Evolutionary conservation across 495 filamentous ascomycete genomes (phyloP).

Genomic region (Lasiosphaeris hirsuta): DNA sequence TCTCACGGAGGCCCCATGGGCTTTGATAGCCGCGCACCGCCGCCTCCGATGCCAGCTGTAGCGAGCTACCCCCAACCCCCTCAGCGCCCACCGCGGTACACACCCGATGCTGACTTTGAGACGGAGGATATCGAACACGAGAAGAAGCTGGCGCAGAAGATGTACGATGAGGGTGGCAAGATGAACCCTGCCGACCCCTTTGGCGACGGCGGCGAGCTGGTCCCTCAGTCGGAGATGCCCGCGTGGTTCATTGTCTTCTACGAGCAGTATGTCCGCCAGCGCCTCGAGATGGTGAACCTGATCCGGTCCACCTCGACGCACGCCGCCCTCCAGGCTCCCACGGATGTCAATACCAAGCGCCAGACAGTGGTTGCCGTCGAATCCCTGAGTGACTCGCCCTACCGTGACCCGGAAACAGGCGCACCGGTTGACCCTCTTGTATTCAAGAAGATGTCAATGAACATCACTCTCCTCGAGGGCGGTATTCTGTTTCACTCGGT

Average conservation of each 20-base stretch:
- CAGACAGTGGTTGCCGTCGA: constrained; percentile 18
- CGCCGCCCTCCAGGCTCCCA: not conserved
- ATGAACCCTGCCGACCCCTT: constrained; percentile 18
- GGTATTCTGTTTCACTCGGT: constrained; percentile 60
- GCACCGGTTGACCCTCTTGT: constrained; percentile 41
- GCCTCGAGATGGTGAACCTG: constrained; percentile 47
- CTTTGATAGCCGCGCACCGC: constrained; percentile 22
- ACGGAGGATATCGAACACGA: constrained; percentile 35
- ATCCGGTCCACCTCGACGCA: constrained; percentile 27
- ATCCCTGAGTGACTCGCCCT: constrained; percentile 25
- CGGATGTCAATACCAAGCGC: constrained; percentile 16
- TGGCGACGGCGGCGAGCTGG: constrained; percentile 27
- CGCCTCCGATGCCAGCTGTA: too few relatives aligned
- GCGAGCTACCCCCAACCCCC: constrained; percentile 2
- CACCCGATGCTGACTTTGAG: constrained; percentile 29
- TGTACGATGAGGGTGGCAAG: constrained; percentile 31
- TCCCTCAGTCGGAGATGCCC: constrained; percentile 46
- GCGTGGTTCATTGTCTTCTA: constrained; percentile 55
- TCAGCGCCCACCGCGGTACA: constrained; percentile 27
- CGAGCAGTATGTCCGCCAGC: constrained; percentile 52
- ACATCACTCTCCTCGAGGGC: constrained; percentile 54
- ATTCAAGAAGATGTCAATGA: constrained; percentile 47
- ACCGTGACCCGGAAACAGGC: constrained; percentile 41
- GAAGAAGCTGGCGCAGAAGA: constrained; percentile 40
- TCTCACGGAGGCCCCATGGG: constrained; percentile 49